A percentile compares a stretch with the other conserved stretches of the same genome.
phyloP scores from a whole-genome alignment of 768 basidiomycete genomes.

The Mycena olivaceomarginata region DNA sequence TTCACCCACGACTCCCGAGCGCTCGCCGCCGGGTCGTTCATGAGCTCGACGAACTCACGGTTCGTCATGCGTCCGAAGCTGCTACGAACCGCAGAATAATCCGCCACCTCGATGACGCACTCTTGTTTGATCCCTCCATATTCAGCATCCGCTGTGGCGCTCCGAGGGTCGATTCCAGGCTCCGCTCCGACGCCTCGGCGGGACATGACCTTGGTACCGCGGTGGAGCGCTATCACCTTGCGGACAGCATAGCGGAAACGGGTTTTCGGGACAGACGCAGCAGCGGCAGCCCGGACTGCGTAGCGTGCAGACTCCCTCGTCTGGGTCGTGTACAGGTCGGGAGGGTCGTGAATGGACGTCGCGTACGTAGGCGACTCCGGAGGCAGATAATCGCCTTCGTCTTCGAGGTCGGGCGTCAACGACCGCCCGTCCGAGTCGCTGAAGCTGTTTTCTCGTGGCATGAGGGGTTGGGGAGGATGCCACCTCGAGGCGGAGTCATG shows the following conservation, averaged over 20 bases:
- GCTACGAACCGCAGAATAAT: slow-evolving; percentile 76
- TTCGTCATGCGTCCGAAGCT: slow-evolving; percentile 75
- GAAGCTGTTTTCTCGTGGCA: slow-evolving; percentile 83
- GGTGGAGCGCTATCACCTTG: slow-evolving; percentile 78
- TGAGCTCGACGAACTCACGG: slow-evolving; percentile 71
- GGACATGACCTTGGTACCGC: slow-evolving; percentile 62
- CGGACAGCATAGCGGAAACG: slow-evolving; percentile 73
- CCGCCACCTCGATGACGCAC: slow-evolving; percentile 79
- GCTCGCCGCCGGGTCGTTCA: slow-evolving; percentile 65
- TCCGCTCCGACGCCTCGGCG: slow-evolving; percentile 74
- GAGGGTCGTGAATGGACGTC: background rate
- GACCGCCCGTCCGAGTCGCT: slow-evolving; percentile 80
- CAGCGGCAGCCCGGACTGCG: slow-evolving; percentile 27
- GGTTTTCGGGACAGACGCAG: slow-evolving; percentile 61
- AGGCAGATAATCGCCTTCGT: slow-evolving; percentile 54
- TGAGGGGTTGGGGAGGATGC: slow-evolving; percentile 45
- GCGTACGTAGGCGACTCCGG: slow-evolving; percentile 33
- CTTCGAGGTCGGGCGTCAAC: slow-evolving; percentile 77
- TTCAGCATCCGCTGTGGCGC: slow-evolving; percentile 69
- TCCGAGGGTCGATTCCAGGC: slow-evolving; percentile 82
- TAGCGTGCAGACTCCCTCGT: slow-evolving; percentile 43
- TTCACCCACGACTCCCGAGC: slow-evolving; percentile 75
- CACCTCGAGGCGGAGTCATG: slow-evolving; percentile 19
- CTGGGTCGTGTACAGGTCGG: slow-evolving; percentile 36
- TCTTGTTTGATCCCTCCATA: slow-evolving; percentile 75